Conservation (phyloP, 352 stramenopile species). For the Phytophthora constricta region DNA sequence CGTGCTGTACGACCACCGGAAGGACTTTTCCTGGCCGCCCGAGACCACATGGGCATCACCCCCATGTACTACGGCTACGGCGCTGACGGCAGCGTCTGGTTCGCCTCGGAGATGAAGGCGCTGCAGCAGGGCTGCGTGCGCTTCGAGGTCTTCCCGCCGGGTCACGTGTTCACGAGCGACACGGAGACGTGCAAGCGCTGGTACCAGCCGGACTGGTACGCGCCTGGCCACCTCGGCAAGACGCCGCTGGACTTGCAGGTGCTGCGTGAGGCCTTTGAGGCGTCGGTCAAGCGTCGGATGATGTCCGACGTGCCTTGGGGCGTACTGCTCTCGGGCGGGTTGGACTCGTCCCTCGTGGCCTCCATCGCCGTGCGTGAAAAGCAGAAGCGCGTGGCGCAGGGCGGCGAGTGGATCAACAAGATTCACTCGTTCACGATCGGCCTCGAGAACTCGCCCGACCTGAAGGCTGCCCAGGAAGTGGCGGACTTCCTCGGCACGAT, state of each 20-base stretch:
- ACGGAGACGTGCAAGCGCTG: slow-evolving; percentile 93
- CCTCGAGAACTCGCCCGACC: slow-evolving; percentile 95
- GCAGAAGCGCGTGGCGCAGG: slow-evolving; percentile 81
- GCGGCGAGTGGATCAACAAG: slow-evolving; percentile 89
- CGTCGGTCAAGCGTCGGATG: slow-evolving; percentile 95
- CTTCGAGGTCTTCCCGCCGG: slow-evolving; percentile 91
- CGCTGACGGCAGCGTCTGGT: slow-evolving; percentile 96
- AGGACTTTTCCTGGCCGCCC: slow-evolving; percentile 94
- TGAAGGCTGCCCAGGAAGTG: slow-evolving; percentile 96
- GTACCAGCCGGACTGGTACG: slow-evolving; percentile 97
- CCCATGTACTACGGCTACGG: slow-evolving; percentile 98
- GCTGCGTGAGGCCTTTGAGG: slow-evolving; percentile 94
- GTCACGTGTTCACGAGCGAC: slow-evolving; percentile 87
- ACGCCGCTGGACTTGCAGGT: slow-evolving; percentile 69
- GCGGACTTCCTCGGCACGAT: slow-evolving; percentile 97
- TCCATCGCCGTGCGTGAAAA: slow-evolving; percentile 96
- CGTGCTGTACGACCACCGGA: slow-evolving; percentile 96
- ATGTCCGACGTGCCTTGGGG: slow-evolving; percentile 99
- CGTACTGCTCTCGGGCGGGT: slow-evolving; percentile 96
- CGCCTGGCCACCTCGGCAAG: slow-evolving; percentile 64
- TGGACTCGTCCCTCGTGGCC: slow-evolving; percentile 98
- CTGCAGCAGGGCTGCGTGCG: slow-evolving; percentile 87
- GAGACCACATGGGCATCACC: slow-evolving; percentile 99
- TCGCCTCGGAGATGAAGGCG: slow-evolving; percentile 98
- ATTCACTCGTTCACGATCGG: slow-evolving; percentile 99